Evolutionary conservation across 495 filamentous ascomycete species (phyloP).

Genomic region (Achaetomiella virescens): DNA sequence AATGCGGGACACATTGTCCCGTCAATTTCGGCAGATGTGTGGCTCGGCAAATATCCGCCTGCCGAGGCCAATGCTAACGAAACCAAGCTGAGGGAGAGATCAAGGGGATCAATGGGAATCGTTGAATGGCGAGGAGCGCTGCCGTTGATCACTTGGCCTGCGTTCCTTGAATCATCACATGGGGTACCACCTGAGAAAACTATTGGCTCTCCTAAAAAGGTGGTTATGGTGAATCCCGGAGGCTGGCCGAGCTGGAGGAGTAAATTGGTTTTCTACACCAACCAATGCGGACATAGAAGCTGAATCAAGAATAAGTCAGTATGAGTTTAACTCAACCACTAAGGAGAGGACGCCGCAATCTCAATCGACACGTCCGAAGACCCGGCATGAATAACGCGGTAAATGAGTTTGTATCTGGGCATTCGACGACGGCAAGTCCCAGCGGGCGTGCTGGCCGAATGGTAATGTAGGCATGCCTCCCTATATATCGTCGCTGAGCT

Average conservation of each 20-base stretch:
- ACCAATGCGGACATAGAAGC: too few species aligned
- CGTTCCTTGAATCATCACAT: too few species aligned
- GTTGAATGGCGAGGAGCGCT: background rate
- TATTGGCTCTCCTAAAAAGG: too few species aligned
- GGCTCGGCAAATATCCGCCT: background rate
- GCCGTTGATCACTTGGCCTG: background rate
- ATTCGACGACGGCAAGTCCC: background rate
- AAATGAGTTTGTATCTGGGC: background rate
- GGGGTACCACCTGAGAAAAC: too few species aligned
- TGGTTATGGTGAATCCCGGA: too few species aligned
- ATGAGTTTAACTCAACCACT: too few species aligned
- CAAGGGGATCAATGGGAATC: background rate
- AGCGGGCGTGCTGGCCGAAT: background rate
- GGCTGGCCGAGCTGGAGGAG: too few species aligned
- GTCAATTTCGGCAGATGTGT: conserved; percentile 10
- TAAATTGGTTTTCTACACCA: too few species aligned
- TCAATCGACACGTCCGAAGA: background rate
- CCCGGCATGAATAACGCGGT: background rate
- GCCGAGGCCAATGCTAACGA: background rate
- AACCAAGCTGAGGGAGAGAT: background rate
- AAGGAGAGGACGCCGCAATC: too few species aligned
- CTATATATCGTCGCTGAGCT: background rate
- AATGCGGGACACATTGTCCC: background rate
- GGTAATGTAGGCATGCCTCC: background rate
- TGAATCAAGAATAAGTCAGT: too few species aligned